A percentile compares a stretch with the other conserved stretches of the same genome.
These are phyloP conservation scores for Aristolochia californica DNA, from an alignment of 164 flowering plant species.

Conservation along the genomic window DNA sequence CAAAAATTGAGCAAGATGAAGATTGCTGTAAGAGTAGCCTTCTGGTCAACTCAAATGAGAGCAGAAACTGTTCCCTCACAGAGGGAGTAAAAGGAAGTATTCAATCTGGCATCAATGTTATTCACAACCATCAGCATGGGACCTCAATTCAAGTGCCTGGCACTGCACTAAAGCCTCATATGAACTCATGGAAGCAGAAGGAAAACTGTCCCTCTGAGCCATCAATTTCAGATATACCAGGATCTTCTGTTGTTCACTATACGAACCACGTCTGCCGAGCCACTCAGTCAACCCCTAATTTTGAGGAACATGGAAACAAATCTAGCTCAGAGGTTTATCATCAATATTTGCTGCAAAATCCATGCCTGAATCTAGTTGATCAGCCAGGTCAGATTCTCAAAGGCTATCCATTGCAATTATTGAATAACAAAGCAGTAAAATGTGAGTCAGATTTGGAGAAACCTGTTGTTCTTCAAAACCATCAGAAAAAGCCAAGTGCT, in stretches of 20 bases:
- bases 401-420: constrained; percentile 34
- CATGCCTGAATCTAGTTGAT: constrained; percentile 14
- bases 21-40: constrained; percentile 1
- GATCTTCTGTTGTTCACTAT: constrained; percentile 9
- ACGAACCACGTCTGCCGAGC: constrained; percentile 12
- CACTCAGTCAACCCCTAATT: constrained; percentile 14
- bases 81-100: constrained; percentile 9
- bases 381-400: constrained; percentile 24
- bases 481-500: constrained; percentile 7
- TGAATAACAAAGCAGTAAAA: constrained; percentile 27
- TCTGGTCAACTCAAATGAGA: constrained; percentile 14
- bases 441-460: constrained; percentile 18
- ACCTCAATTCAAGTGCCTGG: constrained; percentile 1
- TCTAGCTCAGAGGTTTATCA: constrained; percentile 12
- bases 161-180: constrained; percentile 15
- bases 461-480: constrained; percentile 12
- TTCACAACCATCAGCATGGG: constrained; percentile 7
- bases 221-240: constrained; percentile 7
- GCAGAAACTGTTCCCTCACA: neutral
- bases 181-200: constrained; percentile 18
- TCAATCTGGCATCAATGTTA: constrained; percentile 14
- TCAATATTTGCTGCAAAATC: constrained; percentile 10
- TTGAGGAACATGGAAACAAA: constrained; percentile 15
- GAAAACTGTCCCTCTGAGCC: constrained; percentile 12
- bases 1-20: neutral